phyloP scores from a whole-genome alignment of 768 basidiomycete genomes.

The Roridomyces roridus region DNA sequence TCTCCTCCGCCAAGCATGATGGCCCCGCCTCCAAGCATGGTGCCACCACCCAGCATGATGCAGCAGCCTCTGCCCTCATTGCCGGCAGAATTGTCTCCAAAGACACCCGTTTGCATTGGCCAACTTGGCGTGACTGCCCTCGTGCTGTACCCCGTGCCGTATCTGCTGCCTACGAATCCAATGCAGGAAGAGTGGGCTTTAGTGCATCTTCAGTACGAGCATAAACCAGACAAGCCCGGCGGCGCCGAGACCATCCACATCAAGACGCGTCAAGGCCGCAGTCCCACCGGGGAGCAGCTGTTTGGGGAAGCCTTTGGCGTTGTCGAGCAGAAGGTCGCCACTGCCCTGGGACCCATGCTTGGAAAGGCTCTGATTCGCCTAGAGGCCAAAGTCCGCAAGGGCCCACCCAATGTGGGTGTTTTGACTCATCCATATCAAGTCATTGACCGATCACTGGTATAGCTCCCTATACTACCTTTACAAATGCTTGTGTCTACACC shows the following conservation, averaged over 20 bases:
- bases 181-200: slow-evolving; percentile 67
- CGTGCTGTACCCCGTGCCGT: slow-evolving; percentile 81
- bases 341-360: slow-evolving; percentile 80
- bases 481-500: slow-evolving; percentile 92
- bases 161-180: slow-evolving; percentile 57
- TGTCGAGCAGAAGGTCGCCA: slow-evolving; percentile 86
- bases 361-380: slow-evolving; percentile 83
- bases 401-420: slow-evolving; percentile 62
- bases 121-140: slow-evolving; percentile 83
- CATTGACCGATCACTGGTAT: slow-evolving; percentile 21
- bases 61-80: slow-evolving; percentile 37
- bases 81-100: slow-evolving; percentile 70
- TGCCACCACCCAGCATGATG: slow-evolving; percentile 31
- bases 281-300: slow-evolving; percentile 57
- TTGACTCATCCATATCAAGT: slow-evolving; percentile 20
- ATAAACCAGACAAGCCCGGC: slow-evolving; percentile 58
- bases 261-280: slow-evolving; percentile 61
- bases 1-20: slow-evolving; percentile 46
- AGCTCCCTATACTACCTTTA: slow-evolving; percentile 85
- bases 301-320: slow-evolving; percentile 79
- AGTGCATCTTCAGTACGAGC: slow-evolving; percentile 77
- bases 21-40: slow-evolving; percentile 30
- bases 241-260: slow-evolving; percentile 81
- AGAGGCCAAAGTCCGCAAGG: slow-evolving; percentile 77
- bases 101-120: slow-evolving; percentile 89